Base-by-base conservation (phyloP, 176 grass and related monocot genomes). In the Eremochloa ophiuroides region DNA sequence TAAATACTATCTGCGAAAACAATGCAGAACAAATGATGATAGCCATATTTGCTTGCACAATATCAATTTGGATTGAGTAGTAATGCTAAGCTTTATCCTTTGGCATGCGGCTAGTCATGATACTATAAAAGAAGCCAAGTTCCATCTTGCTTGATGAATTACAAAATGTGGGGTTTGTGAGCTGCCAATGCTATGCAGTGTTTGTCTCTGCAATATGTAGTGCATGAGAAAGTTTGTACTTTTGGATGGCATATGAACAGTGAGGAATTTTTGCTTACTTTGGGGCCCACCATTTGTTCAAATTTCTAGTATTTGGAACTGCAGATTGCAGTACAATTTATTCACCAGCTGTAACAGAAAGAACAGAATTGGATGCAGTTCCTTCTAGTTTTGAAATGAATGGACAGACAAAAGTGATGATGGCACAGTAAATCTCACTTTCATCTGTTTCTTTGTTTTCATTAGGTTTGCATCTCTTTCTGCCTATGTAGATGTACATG, bases 381-480 rank as follows among this genome's bases (percentile, higher is more conserved):
- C 76, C 20, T 41, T n/a, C 17, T 48, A 74, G 58, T 86, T 80
- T 58, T n/a, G 58, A 73, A 43, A 20, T 37, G 73, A 62, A 55
- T 73, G 25, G 29, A 1, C 1, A 2, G 18, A 79, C 42, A 79
- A 73, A 37, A 39, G 29, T 14, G 43, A 66, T 66, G 59, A 74
- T 74, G 84, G 2, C 20, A 60, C 17, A 75, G 34, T 74, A 46
- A 60, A 47, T 51, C 58, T 65, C 43, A 31, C 38, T 33, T 33
- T 33, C 0, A 63, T 66, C 15, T 35, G 12, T 25, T 66, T 79
- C 61, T 66, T 31, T 79, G 39, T 62, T 76, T 20, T 18, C 10
- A 27, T 62, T 51, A 50, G 17, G 18, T 69, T 84, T 20, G 39
- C 18, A 35, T 35, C 77, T 50, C 47, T 15, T 62, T 74, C 56